phyloP scores from a whole-genome alignment of 441 rosid species.

The Flueggea neowawraea region DNA sequence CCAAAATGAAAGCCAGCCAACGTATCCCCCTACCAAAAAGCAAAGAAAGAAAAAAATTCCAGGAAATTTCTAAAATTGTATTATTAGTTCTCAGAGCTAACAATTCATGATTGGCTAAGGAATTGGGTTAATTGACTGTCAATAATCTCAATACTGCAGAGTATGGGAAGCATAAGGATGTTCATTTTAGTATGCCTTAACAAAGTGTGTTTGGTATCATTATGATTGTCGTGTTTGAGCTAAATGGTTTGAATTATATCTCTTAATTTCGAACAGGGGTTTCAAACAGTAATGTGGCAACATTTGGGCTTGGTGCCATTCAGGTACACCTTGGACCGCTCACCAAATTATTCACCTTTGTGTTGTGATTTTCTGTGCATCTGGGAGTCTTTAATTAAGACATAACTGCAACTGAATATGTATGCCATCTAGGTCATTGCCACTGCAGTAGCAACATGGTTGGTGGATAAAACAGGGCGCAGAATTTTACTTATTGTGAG shows the following conservation, averaged over 20 bases:
- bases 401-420: neutral
- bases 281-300: conserved; percentile 71
- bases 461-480: conserved; percentile 86
- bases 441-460: conserved; percentile 79
- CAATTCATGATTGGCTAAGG: neutral
- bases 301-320: conserved; percentile 79
- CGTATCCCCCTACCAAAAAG: neutral
- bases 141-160: too few species aligned
- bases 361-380: conserved; percentile 1
- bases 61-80: neutral
- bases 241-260: conserved; percentile 7
- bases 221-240: neutral
- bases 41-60: neutral
- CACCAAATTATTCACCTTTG: neutral
- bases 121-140: neutral
- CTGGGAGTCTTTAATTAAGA: neutral
- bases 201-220: too few species aligned
- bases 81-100: neutral
- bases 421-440: conserved; percentile 58
- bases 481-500: conserved; percentile 83
- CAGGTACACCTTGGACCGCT: conserved; percentile 49
- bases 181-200: too few species aligned
- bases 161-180: too few species aligned
- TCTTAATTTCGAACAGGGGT: conserved; percentile 54
- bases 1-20: too few species aligned